Base-by-base conservation (phyloP, 805 yeast genomes). In the Vanderwaltozyma yarrowii region DNA sequence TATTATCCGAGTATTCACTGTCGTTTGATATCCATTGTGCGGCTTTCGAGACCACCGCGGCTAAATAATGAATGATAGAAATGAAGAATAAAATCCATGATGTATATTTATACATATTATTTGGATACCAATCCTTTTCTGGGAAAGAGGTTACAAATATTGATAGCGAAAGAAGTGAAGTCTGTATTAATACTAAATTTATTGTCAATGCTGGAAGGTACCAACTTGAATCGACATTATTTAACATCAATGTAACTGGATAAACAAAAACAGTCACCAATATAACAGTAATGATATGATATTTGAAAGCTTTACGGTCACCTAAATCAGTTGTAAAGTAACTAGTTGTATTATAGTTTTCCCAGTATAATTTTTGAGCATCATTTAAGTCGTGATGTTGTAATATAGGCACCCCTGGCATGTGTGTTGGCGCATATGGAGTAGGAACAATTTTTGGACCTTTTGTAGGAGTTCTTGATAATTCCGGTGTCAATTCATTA, bases 361-460 rank as follows among this genome's bases (percentile, higher is more conserved):
- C 77, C 96, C 96, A 88, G 59, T 71, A 88, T 20, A 69, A 55
- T 39, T 76, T 64, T 58, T 87, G 95, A 32, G 76, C 81, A 0
- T 88, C 80, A 14, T 77, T 69, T 35, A 88, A 67, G 15, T 73
- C 52, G 2, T 82, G 80, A 21, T 47, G 43, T 42, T 70, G 55
- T 33, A 87, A 65, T 31, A 88, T 83, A 1, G 94, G 88, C 45
- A 73, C 51, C 0, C 94, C 94, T 52, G 85, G 95, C 35, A 60
- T 54, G 51, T 75, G 69, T 2, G 23, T n/a, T 24, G 47, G 54
- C 5, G 45, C 73, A 51, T 74, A 76, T 0, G 79, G 61, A n/a
- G 64, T 58, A 1, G 78, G 75, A 2, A 47, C 38, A 13, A 61
- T 30, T 5, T 33, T 13, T 4, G 37, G 17, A 13, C 46, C 40